A percentile compares a stretch with the other conserved stretches of the same genome.
Evolutionary conservation across 345 rosid species (phyloP).

Genomic region (Acer yangbiense): DNA sequence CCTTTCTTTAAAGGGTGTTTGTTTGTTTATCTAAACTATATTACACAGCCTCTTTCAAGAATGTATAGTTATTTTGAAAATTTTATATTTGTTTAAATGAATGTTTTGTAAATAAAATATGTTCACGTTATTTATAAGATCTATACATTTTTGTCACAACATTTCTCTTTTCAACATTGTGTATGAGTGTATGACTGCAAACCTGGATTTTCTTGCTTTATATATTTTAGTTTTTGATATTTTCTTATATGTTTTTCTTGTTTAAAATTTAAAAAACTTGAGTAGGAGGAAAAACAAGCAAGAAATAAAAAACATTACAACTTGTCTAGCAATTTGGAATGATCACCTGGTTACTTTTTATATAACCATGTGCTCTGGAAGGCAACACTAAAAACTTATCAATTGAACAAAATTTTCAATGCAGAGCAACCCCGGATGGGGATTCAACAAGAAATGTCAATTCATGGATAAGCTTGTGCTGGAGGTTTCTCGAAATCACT

Average conservation of each 20-base stretch:
- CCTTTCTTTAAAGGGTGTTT: background rate
- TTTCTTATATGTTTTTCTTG: background rate
- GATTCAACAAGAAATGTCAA: slow-evolving; percentile 84
- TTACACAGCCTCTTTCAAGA: background rate
- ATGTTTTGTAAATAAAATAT: background rate
- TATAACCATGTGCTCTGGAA: background rate
- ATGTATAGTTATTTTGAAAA: no score
- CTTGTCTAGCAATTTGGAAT: background rate
- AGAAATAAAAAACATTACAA: background rate
- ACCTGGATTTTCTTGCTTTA: background rate
- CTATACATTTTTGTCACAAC: background rate
- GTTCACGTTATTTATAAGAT: background rate
- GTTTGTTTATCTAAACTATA: background rate
- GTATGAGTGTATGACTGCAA: no score
- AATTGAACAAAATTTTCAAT: slow-evolving; percentile 17
- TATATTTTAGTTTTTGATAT: background rate
- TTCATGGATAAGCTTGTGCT: slow-evolving; percentile 85
- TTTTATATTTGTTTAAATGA: no score
- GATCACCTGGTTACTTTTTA: background rate
- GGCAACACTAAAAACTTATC: background rate
- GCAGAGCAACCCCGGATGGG: slow-evolving; percentile 99
- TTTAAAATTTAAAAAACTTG: no score
- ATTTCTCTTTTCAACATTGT: background rate
- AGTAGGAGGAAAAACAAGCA: background rate
- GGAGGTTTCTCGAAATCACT: slow-evolving; percentile 68